phyloP scores from a whole-genome alignment of 108 stramenopile genomes.

The Seminavis robusta region DNA sequence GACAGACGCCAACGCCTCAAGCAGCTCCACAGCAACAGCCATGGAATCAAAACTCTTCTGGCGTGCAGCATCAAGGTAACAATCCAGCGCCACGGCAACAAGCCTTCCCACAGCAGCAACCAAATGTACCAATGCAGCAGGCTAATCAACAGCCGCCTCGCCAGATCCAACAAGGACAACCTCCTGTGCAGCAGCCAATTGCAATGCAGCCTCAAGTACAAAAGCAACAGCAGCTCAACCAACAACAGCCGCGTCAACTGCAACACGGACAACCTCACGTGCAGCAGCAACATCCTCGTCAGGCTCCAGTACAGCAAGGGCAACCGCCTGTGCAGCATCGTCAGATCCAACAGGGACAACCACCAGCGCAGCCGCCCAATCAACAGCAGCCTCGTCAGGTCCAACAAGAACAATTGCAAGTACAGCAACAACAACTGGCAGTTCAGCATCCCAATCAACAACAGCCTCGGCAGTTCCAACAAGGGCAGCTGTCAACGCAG shows the following conservation, averaged over 20 bases:
- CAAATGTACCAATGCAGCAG: background rate
- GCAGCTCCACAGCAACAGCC: too few relatives aligned
- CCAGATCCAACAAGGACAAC: background rate
- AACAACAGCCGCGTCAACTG: background rate
- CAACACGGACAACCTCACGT: background rate
- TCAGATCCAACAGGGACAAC: background rate
- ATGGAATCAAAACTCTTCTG: too few relatives aligned
- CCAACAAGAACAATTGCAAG: background rate
- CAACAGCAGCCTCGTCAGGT: background rate
- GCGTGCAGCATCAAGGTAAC: background rate
- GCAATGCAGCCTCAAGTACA: background rate
- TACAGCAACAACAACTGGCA: background rate
- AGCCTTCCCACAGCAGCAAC: background rate
- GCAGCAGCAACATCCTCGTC: background rate
- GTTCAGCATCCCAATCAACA: background rate
- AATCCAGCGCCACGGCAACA: background rate
- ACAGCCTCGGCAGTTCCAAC: background rate
- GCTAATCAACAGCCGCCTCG: background rate
- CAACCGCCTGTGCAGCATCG: background rate
- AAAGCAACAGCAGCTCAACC: background rate
- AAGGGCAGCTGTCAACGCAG: background rate
- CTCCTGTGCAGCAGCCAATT: background rate
- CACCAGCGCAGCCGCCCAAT: background rate
- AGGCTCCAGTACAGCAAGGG: background rate
- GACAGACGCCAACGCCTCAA: too few relatives aligned